Evolutionary conservation across 129 eudicot species (phyloP), one percentile per base, ranked within the genome.

Genomic region (Smallanthus sonchifolius): DNA sequence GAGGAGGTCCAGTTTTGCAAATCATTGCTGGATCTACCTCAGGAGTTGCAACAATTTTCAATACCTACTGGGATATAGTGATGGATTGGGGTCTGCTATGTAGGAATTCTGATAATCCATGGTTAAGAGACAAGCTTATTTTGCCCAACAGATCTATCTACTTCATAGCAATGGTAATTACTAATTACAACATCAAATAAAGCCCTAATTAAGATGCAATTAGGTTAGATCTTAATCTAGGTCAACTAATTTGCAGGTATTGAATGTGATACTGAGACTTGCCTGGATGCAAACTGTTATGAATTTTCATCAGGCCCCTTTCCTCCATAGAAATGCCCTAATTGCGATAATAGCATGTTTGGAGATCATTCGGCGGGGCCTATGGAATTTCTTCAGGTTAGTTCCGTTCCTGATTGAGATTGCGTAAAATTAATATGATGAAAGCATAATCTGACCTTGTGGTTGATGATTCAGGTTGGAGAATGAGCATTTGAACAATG

Each of bases 11-110:
- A 32, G 39, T 62, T 6, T 67, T 76, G 81, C 74, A 49, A 66
- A 16, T 86, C 14, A 39, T 86, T 39, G 88, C 95, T 30, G 75
- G 73, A 15, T 62, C 81, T n/a, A 65, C 69, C 36, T 84, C 95
- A 11, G 81, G 70, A 57, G 32, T 88, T 30, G 85, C 91, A 9
- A 86, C 95, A 6, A 57, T 86, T 42, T 74, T 39, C 34, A 79
- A 17, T 67, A 89, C 96, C 0, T 89, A 89, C 65, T 89, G 96
- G 96, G 96, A 89, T 65, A 2, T 89, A 13, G 92, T 86, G 40
- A 72, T 52, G 15, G 96, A 89, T 28, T 89, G 92, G 92, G 91
- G 92, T 35, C 83, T 89, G 63, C 80, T 89, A 40, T 24, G 65
- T n/a, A 82, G 64, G 75, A 69, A 76, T 55, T 80, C 96, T 6